A percentile compares a stretch with the other conserved stretches of the same genome.
These are phyloP conservation scores for Malus hybrid DNA, from an alignment of 331 rosid species.

Conservation along the genomic window DNA sequence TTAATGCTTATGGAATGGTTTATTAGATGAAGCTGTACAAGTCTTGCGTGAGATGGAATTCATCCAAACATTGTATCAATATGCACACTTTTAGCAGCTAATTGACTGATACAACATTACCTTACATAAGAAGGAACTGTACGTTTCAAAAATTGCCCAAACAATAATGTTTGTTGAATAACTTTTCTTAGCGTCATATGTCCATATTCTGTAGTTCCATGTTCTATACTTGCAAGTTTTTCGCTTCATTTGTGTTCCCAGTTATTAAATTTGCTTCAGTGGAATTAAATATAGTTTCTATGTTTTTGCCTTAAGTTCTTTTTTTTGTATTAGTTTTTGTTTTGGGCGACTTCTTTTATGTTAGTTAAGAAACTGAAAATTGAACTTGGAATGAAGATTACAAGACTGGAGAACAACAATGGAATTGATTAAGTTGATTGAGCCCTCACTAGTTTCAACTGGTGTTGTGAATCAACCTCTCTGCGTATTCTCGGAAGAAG, in stretches of 20 bases:
- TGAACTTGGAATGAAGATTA: slow-evolving; percentile 40
- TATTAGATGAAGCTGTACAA: slow-evolving; percentile 67
- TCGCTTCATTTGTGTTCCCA: not conserved
- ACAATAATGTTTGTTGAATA: not conserved
- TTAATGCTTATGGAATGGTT: slow-evolving; percentile 91
- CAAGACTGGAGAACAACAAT: slow-evolving; percentile 79
- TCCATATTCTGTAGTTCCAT: not conserved
- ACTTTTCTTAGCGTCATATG: not conserved
- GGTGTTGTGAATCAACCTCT: slow-evolving; percentile 62
- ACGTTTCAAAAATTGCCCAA: not conserved
- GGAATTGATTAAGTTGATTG: slow-evolving; percentile 62
- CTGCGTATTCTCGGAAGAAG: slow-evolving; percentile 75
- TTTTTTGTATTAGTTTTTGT: not conserved
- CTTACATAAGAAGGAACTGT: not conserved
- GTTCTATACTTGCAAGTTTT: not conserved
- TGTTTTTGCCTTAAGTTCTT: not conserved
- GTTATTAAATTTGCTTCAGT: not conserved
- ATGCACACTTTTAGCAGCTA: slow-evolving; percentile 76
- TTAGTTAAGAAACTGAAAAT: slow-evolving; percentile 22
- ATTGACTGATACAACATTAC: not conserved
- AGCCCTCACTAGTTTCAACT: slow-evolving; percentile 65
- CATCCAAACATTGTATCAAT: slow-evolving; percentile 87
- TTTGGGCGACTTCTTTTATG: not conserved
- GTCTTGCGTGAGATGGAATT: slow-evolving; percentile 78
- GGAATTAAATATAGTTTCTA: not conserved